Percentiles rank a stretch among this genome's conserved stretches.
Conservation (phyloP, 225 moss, liverwort and hornwort species). For the Rhytidiadelphus loreus region DNA sequence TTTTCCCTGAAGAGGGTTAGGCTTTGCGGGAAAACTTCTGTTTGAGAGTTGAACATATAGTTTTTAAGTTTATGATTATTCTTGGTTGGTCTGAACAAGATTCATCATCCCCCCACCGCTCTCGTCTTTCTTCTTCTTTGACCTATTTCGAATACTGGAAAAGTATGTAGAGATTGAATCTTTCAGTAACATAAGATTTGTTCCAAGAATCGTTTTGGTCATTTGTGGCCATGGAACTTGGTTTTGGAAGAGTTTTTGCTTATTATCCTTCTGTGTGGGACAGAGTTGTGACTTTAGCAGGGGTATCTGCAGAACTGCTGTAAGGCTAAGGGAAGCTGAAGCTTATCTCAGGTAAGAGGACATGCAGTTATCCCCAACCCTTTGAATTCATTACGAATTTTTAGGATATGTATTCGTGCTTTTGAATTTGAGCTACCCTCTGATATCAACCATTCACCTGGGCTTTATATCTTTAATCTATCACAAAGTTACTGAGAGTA, state of each 20-base stretch:
- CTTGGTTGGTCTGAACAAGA: neutral
- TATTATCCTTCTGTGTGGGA: neutral
- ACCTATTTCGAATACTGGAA: neutral
- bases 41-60: neutral
- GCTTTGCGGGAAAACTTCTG: neutral
- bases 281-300: conserved; percentile 35
- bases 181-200: neutral
- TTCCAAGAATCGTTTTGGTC: neutral
- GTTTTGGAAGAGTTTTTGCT: neutral
- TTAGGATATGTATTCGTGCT: neutral
- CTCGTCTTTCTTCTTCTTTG: neutral
- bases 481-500: neutral
- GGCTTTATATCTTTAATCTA: no score
- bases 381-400: neutral
- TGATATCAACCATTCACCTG: neutral
- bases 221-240: neutral
- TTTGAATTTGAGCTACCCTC: neutral
- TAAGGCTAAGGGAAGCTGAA: conserved; percentile 36
- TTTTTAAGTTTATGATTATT: neutral
- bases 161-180: neutral
- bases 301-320: conserved; percentile 3
- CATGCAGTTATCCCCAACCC: neutral
- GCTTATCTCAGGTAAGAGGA: conserved; percentile 32
- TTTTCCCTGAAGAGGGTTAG: neutral
- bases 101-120: neutral